Base-by-base conservation (phyloP, 139 green algal species). In the Nannochloris sp. region DNA sequence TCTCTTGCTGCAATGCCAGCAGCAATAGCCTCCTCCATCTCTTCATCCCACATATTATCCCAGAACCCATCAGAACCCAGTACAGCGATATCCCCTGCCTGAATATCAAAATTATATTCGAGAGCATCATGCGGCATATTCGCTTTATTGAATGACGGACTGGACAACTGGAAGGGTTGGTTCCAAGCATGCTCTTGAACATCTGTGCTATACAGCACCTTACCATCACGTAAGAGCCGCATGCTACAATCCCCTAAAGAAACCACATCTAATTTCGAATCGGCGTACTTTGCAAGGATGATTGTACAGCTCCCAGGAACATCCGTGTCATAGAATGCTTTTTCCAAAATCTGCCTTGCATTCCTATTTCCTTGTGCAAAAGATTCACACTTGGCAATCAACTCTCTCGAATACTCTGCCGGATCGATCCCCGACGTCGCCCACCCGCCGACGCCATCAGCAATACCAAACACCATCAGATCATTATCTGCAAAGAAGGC, bases 101-200 rank as follows among this genome's bases (percentile, higher is more conserved):
- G 23, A 6, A 69, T 37, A 46, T 59, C 55, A 40, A 93, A 16
- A 29, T 76, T 49, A 36, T 84, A 91, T n/a, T 78, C 11, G 26
- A 85, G 67, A 17, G 81, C 80, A 56, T 85, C 63, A 49, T 78
- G 67, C 4, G 76, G 60, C 6, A 43, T 43, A 65, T 82, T 64
- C 3, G 28, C 44, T 2, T 46, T 51, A 13, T 59, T 31, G 8
- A 36, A 31, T 29, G 44, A 20, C 0, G 79, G 74, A 58, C 72
- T 70, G 8, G 64, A 82, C 48, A 95, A 72, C 85, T 96, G 89
- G 74, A 81, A 96, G 1, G 93, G 93, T 79, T 90, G 91, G 78
- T 98, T 98, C 79, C 94, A 98, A 59, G 76, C 67, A 73, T 98
- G 93, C 82, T 97, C 83, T 81, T 95, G 88, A 59, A 85, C 76